Evolutionary conservation across 1,284 basidiomycete species (phyloP).

Genomic region (Ganoderma multipileum): DNA sequence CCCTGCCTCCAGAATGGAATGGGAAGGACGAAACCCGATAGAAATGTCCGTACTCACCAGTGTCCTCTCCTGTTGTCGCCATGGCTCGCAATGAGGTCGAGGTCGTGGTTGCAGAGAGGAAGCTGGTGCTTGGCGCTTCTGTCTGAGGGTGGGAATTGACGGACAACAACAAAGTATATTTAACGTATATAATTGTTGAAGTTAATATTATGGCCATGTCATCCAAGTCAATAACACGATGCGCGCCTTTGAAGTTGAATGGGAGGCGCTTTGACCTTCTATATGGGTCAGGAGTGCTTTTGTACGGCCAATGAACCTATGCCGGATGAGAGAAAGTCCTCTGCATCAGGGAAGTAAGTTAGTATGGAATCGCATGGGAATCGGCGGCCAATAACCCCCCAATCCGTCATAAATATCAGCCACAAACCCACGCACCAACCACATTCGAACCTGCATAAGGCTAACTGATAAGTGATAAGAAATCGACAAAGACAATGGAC

Average conservation of each 20-base stretch:
- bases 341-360: no score
- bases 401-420: neutral
- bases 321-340: neutral
- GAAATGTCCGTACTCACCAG: constrained; percentile 29
- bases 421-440: neutral
- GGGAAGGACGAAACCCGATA: constrained; percentile 31
- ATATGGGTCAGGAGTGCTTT: neutral
- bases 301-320: neutral
- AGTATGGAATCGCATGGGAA: neutral
- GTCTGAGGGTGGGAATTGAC: neutral
- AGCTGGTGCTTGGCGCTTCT: constrained; percentile 3
- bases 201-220: no score
- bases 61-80: constrained; percentile 32
- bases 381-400: neutral
- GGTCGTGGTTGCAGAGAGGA: constrained; percentile 7
- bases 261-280: neutral
- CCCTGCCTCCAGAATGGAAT: constrained; percentile 36
- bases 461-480: neutral
- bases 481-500: neutral
- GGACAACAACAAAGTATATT: neutral
- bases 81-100: constrained; percentile 14
- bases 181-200: neutral
- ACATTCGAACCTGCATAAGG: neutral
- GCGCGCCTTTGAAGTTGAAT: no score
- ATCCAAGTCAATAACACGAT: no score